A percentile compares a stretch with the other conserved stretches of the same genome.
Evolutionary conservation across 1,284 basidiomycete species (phyloP).

Genomic region (Sporisorium iseilematis-ciliati): DNA sequence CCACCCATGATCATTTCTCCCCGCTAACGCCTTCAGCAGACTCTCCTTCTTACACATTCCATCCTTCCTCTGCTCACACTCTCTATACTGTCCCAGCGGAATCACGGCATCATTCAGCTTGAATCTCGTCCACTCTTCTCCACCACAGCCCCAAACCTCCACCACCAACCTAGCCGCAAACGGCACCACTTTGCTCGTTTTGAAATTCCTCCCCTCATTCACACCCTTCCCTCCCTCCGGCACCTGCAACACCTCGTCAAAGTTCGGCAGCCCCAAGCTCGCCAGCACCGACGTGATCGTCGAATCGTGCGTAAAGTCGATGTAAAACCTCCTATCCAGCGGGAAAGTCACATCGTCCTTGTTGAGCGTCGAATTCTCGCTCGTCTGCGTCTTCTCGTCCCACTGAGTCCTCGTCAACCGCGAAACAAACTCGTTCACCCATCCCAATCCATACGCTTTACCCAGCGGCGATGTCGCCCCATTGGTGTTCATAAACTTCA

Average conservation of each 20-base stretch:
- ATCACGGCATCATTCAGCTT: conserved; percentile 63
- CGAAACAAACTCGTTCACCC: conserved; percentile 72
- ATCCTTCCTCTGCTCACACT: conserved; percentile 51
- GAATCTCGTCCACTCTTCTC: conserved; percentile 25
- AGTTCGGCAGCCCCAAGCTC: conserved; percentile 50
- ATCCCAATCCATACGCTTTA: conserved; percentile 85
- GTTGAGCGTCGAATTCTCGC: conserved; percentile 65
- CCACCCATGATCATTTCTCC: conserved; percentile 53
- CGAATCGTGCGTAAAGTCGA: conserved; percentile 68
- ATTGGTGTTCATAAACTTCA: conserved; percentile 75
- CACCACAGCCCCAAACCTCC: conserved; percentile 54
- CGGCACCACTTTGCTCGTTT: conserved; percentile 58
- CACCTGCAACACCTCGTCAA: conserved; percentile 28
- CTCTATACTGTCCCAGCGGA: conserved; percentile 53
- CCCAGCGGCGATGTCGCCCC: conserved; percentile 83
- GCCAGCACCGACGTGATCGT: conserved; percentile 63
- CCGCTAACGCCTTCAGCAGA: conserved; percentile 45
- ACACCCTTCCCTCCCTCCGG: conserved; percentile 30
- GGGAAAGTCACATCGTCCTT: conserved; percentile 58
- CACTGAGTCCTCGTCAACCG: conserved; percentile 50
- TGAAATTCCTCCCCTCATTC: conserved; percentile 33
- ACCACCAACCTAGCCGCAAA: conserved; percentile 64
- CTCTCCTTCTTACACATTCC: conserved; percentile 53
- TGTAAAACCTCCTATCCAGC: conserved; percentile 60
- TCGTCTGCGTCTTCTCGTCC: conserved; percentile 53